These are phyloP conservation scores for Colletotrichum eleusines DNA, from an alignment of 2,329 filamentous ascomycete species.

Conservation along the genomic window DNA sequence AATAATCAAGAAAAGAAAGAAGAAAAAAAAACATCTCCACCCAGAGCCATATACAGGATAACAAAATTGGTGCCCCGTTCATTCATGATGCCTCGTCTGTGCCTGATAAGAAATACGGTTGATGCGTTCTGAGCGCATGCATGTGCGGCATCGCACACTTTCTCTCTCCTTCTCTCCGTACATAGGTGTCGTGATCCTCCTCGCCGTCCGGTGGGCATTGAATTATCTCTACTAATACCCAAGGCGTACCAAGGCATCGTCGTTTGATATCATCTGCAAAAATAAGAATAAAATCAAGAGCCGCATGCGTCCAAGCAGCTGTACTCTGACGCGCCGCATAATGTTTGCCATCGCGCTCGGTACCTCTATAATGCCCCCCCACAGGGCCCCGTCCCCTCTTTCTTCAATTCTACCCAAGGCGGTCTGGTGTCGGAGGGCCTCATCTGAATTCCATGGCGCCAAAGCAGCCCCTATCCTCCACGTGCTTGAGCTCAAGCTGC, in stretches of 20 bases:
- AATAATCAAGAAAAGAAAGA: neutral
- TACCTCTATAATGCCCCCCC: slow-evolving; percentile 10
- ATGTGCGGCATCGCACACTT: neutral
- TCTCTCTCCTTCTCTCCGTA: neutral
- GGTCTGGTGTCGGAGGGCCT: slow-evolving; percentile 36
- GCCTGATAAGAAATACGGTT: slow-evolving; percentile 27
- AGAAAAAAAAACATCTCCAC: neutral
- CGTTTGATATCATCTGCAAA: slow-evolving; percentile 39
- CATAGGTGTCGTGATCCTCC: slow-evolving; percentile 13
- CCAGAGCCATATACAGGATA: slow-evolving; percentile 32
- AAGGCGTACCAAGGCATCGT: slow-evolving; percentile 33
- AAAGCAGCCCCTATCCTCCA: slow-evolving; percentile 86
- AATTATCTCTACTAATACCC: slow-evolving; percentile 23
- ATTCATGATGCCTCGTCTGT: slow-evolving; percentile 39
- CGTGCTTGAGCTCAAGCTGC: slow-evolving; percentile 90
- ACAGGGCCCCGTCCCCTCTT: slow-evolving; percentile 12
- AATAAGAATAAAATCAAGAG: neutral
- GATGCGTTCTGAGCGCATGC: slow-evolving; percentile 1
- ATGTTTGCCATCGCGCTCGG: slow-evolving; percentile 23
- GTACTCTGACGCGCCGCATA: slow-evolving; percentile 25
- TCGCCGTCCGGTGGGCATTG: slow-evolving; percentile 5
- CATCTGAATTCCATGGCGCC: slow-evolving; percentile 84
- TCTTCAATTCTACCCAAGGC: slow-evolving; percentile 1
- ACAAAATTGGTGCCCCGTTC: slow-evolving; percentile 7
- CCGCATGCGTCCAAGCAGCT: slow-evolving; percentile 12